Base-by-base conservation (phyloP, 768 basidiomycete species). In the Xanthoconium stramineum region DNA sequence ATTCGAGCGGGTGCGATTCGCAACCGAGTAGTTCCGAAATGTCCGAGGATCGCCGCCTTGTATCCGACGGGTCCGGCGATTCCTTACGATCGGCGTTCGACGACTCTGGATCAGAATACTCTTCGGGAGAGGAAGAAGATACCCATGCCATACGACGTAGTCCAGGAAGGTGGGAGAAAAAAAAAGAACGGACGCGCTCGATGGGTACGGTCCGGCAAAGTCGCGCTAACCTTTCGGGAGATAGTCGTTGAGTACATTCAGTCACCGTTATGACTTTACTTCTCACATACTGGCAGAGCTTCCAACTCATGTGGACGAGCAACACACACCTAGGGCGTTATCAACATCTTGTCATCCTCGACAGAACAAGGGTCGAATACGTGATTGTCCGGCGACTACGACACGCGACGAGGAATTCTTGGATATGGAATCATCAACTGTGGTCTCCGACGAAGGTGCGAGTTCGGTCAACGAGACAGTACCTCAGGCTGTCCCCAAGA, bases 31-130 rank as follows among this genome's bases (percentile, higher is more conserved):
- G 59, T 28, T 59, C 60, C 5, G 64, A 61, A 32, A 56, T 32
- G 28, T 48, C 43, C 29, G 61, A 56, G 13, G 59, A 47, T 51
- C 66, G n/a, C 1, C 51, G 38, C 43, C 55, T 55, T 30, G 48
- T 28, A 17, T 63, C 66, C 5, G 60, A 64, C 20, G 56, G 54
- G 5, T 69, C 66, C 0, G 61, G 60, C 3, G 46, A 61, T 55
- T 68, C 67, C 32, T 47, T 61, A 24, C 63, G 61, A 15, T 61
- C 62, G 5, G 62, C 50, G 13, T 61, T 56, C 11, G 58, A 66
- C 30, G 72, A 70, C 30, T 67, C 69, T 43, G 68, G 62, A 37
- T 69, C 65, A 7, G 74, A 74, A 54, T 68, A 72, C 55, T 70
- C 69, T 15, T 59, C 65, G 5, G 65, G 46, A 24, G 68, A 67